Conservation (phyloP, 148 eudicot species). For the Camellia japonica region DNA sequence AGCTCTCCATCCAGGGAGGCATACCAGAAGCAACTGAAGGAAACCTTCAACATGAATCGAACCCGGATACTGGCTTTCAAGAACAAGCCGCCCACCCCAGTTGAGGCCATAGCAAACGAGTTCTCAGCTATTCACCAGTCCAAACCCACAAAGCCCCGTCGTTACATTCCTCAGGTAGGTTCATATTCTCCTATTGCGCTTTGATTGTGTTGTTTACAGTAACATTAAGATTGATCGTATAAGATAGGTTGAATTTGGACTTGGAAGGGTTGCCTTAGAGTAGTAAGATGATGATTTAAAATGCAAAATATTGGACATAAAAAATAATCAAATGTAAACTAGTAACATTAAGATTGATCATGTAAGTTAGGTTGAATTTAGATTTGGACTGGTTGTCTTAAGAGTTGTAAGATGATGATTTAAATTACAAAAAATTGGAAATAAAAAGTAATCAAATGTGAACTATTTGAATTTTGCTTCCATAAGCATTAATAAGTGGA, state of each 20-base stretch:
- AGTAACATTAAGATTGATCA: not conserved
- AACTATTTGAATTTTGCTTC: too few relatives aligned
- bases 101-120: constrained; percentile 53
- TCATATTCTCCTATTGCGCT: not conserved
- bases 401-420: not conserved
- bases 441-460: too few relatives aligned
- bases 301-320: not conserved
- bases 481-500: too few relatives aligned
- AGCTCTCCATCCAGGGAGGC: constrained; percentile 83
- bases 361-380: too few relatives aligned
- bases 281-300: not conserved
- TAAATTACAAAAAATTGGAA: not conserved
- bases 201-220: not conserved
- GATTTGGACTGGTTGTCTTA: too few relatives aligned
- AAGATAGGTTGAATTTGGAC: not conserved
- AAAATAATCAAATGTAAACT: not conserved
- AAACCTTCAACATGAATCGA: constrained; percentile 82
- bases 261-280: not conserved
- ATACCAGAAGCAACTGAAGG: constrained; percentile 73
- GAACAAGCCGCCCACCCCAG: constrained; percentile 81
- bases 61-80: constrained; percentile 84
- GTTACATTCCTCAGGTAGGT: constrained; percentile 81
- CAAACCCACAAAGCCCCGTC: constrained; percentile 64
- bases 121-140: constrained; percentile 43
- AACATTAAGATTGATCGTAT: not conserved